Percentiles rank a stretch among this genome's conserved stretches.
Conservation (phyloP, 1,284 basidiomycete genomes). For the Apiotrichum siamense region DNA sequence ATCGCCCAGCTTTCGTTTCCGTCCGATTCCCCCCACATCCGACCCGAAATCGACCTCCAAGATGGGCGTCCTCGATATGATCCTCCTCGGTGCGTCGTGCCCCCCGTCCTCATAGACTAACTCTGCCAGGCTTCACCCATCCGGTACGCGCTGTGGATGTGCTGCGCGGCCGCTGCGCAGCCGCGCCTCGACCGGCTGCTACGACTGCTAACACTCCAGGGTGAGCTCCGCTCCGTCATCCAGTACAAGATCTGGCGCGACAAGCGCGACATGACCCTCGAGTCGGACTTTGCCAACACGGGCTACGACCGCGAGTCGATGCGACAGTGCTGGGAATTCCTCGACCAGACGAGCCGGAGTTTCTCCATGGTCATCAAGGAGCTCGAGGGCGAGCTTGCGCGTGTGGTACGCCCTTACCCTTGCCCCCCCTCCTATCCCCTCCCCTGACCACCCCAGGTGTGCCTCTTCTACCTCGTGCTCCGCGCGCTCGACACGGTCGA, state of each 20-base stretch:
- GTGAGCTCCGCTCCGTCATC: constrained; percentile 69
- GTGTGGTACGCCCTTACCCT: too few relatives aligned
- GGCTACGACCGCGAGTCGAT: constrained; percentile 79
- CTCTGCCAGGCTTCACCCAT: constrained; percentile 26
- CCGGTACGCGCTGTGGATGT: constrained; percentile 22
- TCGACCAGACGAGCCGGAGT: constrained; percentile 82
- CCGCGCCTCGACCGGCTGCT: not conserved
- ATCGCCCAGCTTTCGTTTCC: too few relatives aligned
- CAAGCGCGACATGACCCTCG: constrained; percentile 66
- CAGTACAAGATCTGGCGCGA: constrained; percentile 76
- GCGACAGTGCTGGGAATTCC: constrained; percentile 82
- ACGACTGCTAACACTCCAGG: constrained; percentile 50
- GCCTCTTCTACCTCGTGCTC: constrained; percentile 91
- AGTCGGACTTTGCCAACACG: constrained; percentile 62
- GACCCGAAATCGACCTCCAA: constrained; percentile 6
- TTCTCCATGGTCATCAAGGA: constrained; percentile 96
- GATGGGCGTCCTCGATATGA: constrained; percentile 33
- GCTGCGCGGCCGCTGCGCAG: too few relatives aligned
- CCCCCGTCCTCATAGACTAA: not conserved
- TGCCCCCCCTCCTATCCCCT: too few relatives aligned
- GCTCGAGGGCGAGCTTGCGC: constrained; percentile 86
- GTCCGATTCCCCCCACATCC: not conserved
- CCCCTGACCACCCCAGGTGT: constrained; percentile 74
- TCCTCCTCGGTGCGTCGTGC: constrained; percentile 29
- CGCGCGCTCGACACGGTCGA: constrained; percentile 93